Evolutionary conservation across 169 alveolate species (phyloP), one percentile per base, ranked within the genome.

Genomic region (Amoebophrya sp.): DNA sequence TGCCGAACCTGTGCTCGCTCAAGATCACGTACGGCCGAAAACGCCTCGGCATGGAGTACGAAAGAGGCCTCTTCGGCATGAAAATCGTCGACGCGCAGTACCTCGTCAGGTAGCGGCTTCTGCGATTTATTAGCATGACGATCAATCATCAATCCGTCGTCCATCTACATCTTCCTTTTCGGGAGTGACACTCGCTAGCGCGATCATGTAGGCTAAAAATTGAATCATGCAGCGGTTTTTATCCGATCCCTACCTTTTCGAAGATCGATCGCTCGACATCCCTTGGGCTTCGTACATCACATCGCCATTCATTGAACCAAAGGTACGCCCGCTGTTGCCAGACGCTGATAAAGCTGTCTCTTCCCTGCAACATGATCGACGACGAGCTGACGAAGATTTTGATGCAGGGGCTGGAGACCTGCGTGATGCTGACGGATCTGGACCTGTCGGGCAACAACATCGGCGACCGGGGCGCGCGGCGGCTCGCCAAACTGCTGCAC

Each of bases 11-110:
- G 34, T 58, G 78, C 78, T 13, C 34, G 4, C 34, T 58, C 38
- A 13, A 58, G 78, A 58, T 58, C 26, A 58, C 78, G 34, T 58
- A 58, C 78, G 78, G 78, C 10, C 4, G 78, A 16, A 58, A 58
- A 58, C 93, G 93, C n/a, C 88, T 91, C 23, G 94, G 94, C 48
- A 92, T 92, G 94, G 91, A 87, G 41, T 92, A 92, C 90, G 94
- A 92, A 78, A 91, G 94, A 0, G 94, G 91, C 69, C 89, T 90
- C 92, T 92, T 92, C 31, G 94, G 94, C 58, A 92, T 92, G 94
- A 92, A 92, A 90, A 90, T 92, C 90, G 89, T 88, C 0, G 94
- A 92, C 31, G 94, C 69, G 0, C 45, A 1, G n/a, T n/a, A n/a
- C n/a, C n/a, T n/a, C n/a, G n/a, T n/a, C n/a, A n/a, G n/a, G n/a